Base-by-base conservation (phyloP, 164 flowering plant species). In the Houttuynia cordata region DNA sequence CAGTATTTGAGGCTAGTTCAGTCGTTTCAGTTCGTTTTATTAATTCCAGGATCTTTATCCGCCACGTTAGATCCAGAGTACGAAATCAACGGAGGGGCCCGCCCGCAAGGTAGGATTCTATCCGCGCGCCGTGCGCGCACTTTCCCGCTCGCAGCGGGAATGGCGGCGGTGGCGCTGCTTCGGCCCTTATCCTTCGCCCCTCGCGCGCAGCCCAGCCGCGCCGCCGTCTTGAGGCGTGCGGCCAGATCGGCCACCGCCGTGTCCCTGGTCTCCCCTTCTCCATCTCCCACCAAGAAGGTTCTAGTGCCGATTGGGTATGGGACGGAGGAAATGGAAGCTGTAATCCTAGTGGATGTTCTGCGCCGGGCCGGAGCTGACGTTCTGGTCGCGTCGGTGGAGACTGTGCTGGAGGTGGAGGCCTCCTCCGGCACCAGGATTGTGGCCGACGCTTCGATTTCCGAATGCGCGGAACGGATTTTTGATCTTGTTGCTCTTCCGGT, bases 341-440 rank as follows among this genome's bases (percentile, higher is more conserved):
- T 87, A 12, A 78, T 84, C 47, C 14, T 87, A 42, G 68, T 84
- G 47, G 84, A 83, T 70, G 88, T 89, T 24, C 70, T 92, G 54
- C 88, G 96, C 10, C 76, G 88, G 55, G 93, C 96, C 53, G 96
- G n/a, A n/a, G n/a, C n/a, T n/a, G n/a, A n/a, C n/a, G n/a, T n/a
- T n/a, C n/a, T n/a, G n/a, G n/a, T n/a, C n/a, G n/a, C n/a, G n/a
- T 92, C 98, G 0, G 96, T 87, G 42, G 98, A 92, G 76, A 70
- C 79, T 24, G 73, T 83, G 77, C 84, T 92, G 13, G 79, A 85
- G 65, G 65, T 92, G 53, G 81, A 84, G 69, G 86, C 85, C n/a
- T 85, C 84, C 19, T 50, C 78, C 18, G 93, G 96, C 21, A 77
- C 80, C 17, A 88, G 64, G 62, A 66, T 92, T 60, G 81, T 85